Percentiles rank a stretch among this genome's conserved stretches.
Conservation (phyloP, 495 filamentous ascomycete species). For the Aspergillus bridgeri region DNA sequence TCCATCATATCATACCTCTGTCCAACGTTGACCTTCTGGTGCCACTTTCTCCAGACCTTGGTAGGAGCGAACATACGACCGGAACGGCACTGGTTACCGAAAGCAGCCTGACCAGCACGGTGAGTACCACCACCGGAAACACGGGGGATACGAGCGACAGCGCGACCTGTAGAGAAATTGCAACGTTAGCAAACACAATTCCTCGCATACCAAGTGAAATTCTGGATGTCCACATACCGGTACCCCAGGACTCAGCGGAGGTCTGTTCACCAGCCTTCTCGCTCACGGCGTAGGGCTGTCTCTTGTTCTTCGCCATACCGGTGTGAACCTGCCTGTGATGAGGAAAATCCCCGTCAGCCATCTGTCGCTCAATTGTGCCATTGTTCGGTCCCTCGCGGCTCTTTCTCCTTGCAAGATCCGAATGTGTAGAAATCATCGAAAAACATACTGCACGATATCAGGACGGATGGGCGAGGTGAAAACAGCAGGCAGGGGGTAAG, state of each 20-base stretch:
- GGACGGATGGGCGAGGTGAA: slow-evolving; percentile 95
- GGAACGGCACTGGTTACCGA: slow-evolving; percentile 99
- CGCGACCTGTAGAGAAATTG: slow-evolving; percentile 65
- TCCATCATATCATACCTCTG: slow-evolving; percentile 72
- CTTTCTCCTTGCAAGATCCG: slow-evolving; percentile 15
- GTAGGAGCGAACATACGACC: slow-evolving; percentile 99
- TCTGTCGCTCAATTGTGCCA: background rate
- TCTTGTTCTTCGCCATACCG: slow-evolving; percentile 99
- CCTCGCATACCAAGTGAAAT: slow-evolving; percentile 2
- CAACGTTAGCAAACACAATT: slow-evolving; percentile 22
- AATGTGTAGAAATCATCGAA: slow-evolving; percentile 3
- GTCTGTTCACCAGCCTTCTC: slow-evolving; percentile 99
- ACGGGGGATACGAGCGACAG: slow-evolving; percentile 99
- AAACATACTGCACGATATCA: slow-evolving; percentile 89
- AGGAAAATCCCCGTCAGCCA: slow-evolving; percentile 32
- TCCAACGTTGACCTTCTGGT: slow-evolving; percentile 98
- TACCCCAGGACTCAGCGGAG: slow-evolving; percentile 99
- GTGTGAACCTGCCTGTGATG: slow-evolving; percentile 74
- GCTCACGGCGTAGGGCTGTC: slow-evolving; percentile 98
- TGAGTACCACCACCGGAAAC: slow-evolving; percentile 99
- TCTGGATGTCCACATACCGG: slow-evolving; percentile 68
- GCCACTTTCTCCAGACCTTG: slow-evolving; percentile 99
- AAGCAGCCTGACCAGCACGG: slow-evolving; percentile 98
- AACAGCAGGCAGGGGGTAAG: slow-evolving; percentile 86
- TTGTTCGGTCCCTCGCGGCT: background rate